Evolutionary conservation across 2,329 filamentous ascomycete genomes (phyloP), one percentile per base, ranked within the genome.

Genomic region (Aspergillus fumigatiaffinis): DNA sequence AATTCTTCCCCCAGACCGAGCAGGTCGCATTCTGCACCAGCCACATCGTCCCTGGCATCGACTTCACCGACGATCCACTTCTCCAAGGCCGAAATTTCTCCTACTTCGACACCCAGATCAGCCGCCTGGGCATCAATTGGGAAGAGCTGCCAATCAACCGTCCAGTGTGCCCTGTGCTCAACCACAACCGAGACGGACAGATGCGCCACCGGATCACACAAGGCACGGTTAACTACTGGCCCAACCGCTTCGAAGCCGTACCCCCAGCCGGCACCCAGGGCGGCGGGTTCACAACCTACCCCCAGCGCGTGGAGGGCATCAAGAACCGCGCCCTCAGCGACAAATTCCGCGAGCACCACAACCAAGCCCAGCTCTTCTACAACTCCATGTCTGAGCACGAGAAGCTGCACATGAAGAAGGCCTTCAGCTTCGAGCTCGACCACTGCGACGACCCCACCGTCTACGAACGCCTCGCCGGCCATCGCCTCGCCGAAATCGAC

Each of bases 11-110:
- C 0, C 84, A 94, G 73, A 91, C 87, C 0, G 91, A 95, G 76
- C 91, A 95, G 73, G 84, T 87, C 1, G 90, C 90, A 1, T 95
- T 94, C 73, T 92, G 88, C 68, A 93, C 91, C 1, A 83, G 85
- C 55, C 90, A 95, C 63, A 77, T 94, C 51, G 87, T 94, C 0
- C 89, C 88, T 0, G 90, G 90, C 25, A 88, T 92, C 57, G 89
- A 88, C 14, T 88, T 89, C 69, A 89, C 87, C 0, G 85, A 92
- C 59, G 90, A 92, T 60, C 89, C 89, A 2, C 80, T 92, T 2
- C 75, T 85, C 3, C 88, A 92, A 69, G 89, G 88, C 32, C 85
- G 89, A 35, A 92, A 91, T 76, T 85, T 85, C 70, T 82, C 79
- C 17, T 85, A 77, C 65, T 77, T 77, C 35, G 76, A 77, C 49